Percentiles rank a stretch among this genome's conserved stretches.
phyloP scores from a whole-genome alignment of 2,329 filamentous ascomycete genomes.

The Nothopassalora personata region DNA sequence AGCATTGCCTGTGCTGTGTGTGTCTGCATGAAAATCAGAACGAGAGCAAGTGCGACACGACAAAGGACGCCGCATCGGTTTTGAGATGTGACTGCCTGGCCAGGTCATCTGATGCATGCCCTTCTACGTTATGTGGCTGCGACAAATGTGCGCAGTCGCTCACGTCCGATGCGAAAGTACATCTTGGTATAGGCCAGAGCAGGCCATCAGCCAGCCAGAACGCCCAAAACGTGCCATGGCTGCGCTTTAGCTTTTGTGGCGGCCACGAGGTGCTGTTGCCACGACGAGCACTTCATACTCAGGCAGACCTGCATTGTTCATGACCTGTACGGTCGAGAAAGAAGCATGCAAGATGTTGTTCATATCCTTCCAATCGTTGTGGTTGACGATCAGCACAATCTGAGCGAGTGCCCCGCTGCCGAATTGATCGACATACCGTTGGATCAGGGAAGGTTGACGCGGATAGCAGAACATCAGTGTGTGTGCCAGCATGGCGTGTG shows the following conservation, averaged over 20 bases:
- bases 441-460: constrained; percentile 42
- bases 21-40: neutral
- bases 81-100: neutral
- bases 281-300: constrained; percentile 21
- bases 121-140: neutral
- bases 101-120: neutral
- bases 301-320: constrained; percentile 13
- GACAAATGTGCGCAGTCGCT: neutral
- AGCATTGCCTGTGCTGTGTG: neutral
- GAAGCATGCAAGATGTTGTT: constrained; percentile 4
- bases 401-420: constrained; percentile 28
- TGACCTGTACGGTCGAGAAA: constrained; percentile 10
- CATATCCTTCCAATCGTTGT: constrained; percentile 37
- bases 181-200: neutral
- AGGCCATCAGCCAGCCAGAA: neutral
- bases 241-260: constrained; percentile 3
- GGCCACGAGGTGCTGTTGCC: constrained; percentile 9
- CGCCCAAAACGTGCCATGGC: neutral
- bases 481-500: constrained; percentile 38
- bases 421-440: constrained; percentile 40
- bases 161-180: neutral
- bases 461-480: constrained; percentile 54
- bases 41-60: neutral
- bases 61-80: neutral
- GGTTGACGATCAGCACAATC: constrained; percentile 42